Percentiles rank a stretch among this genome's conserved stretches.
Evolutionary conservation across 352 stramenopile genomes (phyloP).

Genomic region (Halophytophthora batemanensis): DNA sequence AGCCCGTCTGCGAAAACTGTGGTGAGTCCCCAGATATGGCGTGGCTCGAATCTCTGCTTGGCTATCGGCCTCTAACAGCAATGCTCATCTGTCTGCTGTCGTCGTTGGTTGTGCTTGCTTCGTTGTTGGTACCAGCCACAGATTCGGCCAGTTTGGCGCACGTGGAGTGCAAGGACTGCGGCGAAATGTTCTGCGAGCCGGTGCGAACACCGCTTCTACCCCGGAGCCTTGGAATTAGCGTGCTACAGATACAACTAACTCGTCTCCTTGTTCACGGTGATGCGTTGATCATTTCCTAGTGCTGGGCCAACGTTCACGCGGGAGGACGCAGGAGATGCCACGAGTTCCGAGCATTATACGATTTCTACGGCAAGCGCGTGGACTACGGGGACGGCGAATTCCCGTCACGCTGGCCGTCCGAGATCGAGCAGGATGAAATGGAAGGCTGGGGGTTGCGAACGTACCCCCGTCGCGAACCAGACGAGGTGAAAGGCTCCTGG

Average conservation of each 20-base stretch:
- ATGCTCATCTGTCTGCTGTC: constrained; percentile 1
- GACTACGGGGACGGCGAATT: constrained; percentile 92
- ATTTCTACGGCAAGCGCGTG: constrained; percentile 88
- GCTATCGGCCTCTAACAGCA: too few relatives aligned
- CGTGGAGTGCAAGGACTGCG: constrained; percentile 88
- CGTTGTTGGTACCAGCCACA: constrained; percentile 8
- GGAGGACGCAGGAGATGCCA: constrained; percentile 79
- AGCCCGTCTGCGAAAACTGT: constrained; percentile 90
- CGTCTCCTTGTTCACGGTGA: constrained; percentile 8
- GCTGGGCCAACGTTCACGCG: constrained; percentile 84
- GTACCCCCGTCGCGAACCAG: constrained; percentile 37
- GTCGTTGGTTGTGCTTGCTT: background rate
- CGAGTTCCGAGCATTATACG: constrained; percentile 87
- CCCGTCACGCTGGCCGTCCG: constrained; percentile 85
- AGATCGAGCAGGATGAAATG: constrained; percentile 88
- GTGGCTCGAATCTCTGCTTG: background rate
- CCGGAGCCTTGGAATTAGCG: background rate
- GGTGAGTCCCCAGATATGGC: constrained; percentile 21
- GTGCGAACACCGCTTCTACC: constrained; percentile 21
- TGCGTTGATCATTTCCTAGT: constrained; percentile 31
- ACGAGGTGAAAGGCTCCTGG: constrained; percentile 46
- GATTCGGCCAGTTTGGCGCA: constrained; percentile 36
- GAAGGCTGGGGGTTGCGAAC: constrained; percentile 73
- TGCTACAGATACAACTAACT: background rate
- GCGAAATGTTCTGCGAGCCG: constrained; percentile 86